Base-by-base conservation (phyloP, 108 stramenopile species). In the Hondaea fermentalgiana region DNA sequence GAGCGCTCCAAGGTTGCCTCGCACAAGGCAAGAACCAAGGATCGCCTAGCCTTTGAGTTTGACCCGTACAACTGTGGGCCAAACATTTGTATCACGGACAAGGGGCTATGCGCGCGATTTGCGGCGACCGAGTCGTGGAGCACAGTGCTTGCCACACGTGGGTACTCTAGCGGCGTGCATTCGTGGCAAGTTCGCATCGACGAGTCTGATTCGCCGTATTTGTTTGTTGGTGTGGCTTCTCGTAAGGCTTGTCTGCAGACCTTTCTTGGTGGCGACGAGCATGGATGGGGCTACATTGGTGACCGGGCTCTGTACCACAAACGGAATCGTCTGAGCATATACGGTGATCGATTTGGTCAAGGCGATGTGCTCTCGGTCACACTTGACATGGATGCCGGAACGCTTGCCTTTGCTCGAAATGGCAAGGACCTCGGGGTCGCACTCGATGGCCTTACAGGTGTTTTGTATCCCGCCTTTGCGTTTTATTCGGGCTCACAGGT, bases 261-360 rank as follows among this genome's bases (percentile, higher is more conserved):
- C 4, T 99, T 98, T 91, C 94, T 99, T 44, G 98, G 98, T 12
- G 98, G 98, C n/a, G 97, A 97, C 89, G 97, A 96, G 64, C 91
- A 96, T 64, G 97, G 97, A 8, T 99, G 98, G 98, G 98, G 98
- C 44, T 95, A 96, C 90, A 99, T 99, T 72, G 98, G 97, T 5
- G 98, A 98, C 21, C 96, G 97, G 91, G 97, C 98, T 16, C 92
- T 99, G 28, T 99, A 98, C 94, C 97, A 99, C 90, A 95, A 96
- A 58, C 92, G 97, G 69, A 88, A 93, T 25, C 96, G 96, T 88
- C 58, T 91, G 49, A 93, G 90, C 58, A 91, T 92, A n/a, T 94
- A 93, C 89, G 94, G 94, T 35, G 92, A 93, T 44, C 90, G 90
- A 58, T 94, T 93, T 60, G 49, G 92, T 21, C 51, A 69, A 45